These are phyloP conservation scores for Sistotremastrum suecicum DNA, from an alignment of 768 basidiomycete species.

Conservation along the genomic window DNA sequence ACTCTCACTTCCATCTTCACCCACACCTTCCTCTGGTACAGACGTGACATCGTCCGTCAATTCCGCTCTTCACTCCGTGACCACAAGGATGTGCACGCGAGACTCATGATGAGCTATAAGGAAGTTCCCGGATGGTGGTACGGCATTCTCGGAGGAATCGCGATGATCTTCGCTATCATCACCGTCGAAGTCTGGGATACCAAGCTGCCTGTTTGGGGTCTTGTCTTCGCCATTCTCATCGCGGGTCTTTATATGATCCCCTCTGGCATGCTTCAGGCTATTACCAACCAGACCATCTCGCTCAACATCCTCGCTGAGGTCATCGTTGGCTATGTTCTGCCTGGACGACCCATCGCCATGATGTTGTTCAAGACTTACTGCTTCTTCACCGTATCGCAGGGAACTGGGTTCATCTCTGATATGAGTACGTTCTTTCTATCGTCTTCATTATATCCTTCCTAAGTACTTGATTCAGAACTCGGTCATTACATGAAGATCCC, in stretches of 20 bases:
- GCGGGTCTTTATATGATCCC: slow-evolving; percentile 16
- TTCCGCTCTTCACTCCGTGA: slow-evolving; percentile 36
- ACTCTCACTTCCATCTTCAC: slow-evolving; percentile 25
- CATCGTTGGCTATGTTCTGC: slow-evolving; percentile 20
- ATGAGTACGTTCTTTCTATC: slow-evolving; percentile 9
- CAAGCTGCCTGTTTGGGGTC: slow-evolving; percentile 18
- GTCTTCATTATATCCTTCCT: background rate
- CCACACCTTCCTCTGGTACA: slow-evolving; percentile 37
- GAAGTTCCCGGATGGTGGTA: slow-evolving; percentile 57
- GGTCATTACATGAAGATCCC: background rate
- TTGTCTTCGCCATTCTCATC: slow-evolving; percentile 11
- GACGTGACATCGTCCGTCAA: slow-evolving; percentile 37
- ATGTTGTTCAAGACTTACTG: slow-evolving; percentile 23
- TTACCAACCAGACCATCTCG: slow-evolving; percentile 22
- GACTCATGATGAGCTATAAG: slow-evolving; percentile 42
- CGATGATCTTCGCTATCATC: slow-evolving; percentile 17
- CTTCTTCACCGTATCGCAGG: slow-evolving; percentile 18
- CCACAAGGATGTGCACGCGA: slow-evolving; percentile 45
- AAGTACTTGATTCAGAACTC: background rate
- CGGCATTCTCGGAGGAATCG: slow-evolving; percentile 18
- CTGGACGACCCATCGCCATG: slow-evolving; percentile 21
- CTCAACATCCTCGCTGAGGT: slow-evolving; percentile 27
- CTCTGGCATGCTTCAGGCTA: slow-evolving; percentile 19
- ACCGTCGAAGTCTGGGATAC: slow-evolving; percentile 19
- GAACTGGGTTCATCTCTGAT: slow-evolving; percentile 16